Conservation (phyloP, 78 protist genomes). For the Dictyostelium brefeldianum region DNA sequence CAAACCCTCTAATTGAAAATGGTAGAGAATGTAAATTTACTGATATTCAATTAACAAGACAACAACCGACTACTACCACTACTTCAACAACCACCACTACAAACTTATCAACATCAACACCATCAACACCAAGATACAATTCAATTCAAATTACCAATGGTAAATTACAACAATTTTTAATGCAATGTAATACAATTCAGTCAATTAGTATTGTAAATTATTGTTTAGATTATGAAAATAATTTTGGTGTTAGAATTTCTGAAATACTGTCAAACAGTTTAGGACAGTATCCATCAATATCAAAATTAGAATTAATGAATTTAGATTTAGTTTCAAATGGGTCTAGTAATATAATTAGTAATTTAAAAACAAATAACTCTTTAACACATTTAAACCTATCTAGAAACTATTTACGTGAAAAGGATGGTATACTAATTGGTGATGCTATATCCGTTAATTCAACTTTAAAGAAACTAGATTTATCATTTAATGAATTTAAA, state of each 20-base stretch:
- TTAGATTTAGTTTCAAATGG: constrained; percentile 66
- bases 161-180: constrained; percentile 28
- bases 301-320: constrained; percentile 44
- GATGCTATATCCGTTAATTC: neutral
- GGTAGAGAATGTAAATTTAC: constrained; percentile 48
- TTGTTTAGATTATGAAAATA: constrained; percentile 34
- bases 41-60: constrained; percentile 25
- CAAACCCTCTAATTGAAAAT: constrained; percentile 1
- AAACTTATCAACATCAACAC: neutral
- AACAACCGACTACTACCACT: neutral
- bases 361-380: constrained; percentile 16
- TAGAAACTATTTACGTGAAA: constrained; percentile 40
- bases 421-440: constrained; percentile 40
- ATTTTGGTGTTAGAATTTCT: constrained; percentile 12
- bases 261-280: neutral
- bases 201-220: constrained; percentile 18
- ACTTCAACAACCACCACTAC: neutral
- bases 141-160: constrained; percentile 41
- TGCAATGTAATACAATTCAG: neutral
- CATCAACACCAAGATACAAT: neutral
- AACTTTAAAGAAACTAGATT: constrained; percentile 6
- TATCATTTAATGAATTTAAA: constrained; percentile 56
- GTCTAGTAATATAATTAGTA: neutral
- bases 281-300: neutral
- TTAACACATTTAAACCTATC: constrained; percentile 30